Base-by-base conservation (phyloP, 208 protist species). In the Trypanosoma vivax region DNA sequence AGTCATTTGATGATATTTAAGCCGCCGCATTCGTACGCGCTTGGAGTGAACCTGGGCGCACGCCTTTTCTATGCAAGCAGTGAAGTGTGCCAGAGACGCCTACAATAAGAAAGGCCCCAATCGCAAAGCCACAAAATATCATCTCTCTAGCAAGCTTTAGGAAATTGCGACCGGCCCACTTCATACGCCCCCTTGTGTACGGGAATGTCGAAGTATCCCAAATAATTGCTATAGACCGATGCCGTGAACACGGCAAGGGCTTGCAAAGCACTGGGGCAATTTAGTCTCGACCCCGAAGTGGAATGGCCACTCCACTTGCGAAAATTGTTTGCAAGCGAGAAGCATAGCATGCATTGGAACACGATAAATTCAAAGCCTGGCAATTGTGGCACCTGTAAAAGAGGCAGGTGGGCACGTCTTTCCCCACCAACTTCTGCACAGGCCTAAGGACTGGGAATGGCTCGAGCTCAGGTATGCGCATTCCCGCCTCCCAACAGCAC, bases 31-130 rank as follows among this genome's bases (percentile, higher is more conserved):
- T 19, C 14, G 60, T 30, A 24, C 48, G 47, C 19, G 24, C 42
- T 2, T 41, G 39, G 11, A 50, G 66, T 19, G 48, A 64, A 23
- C 1, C 28, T 5, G 31, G 29, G 7, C 21, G 21, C 45, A 38
- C 58, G 5, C 65, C 65, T 39, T 39, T 51, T 3, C 21, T 33
- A 29, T 65, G 49, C 11, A 73, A 43, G 29, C 58, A 39, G 41
- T 73, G 66, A 18, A 73, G 27, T 14, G 66, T 41, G 10, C 56
- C 24, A 46, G 68, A 73, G 19, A 58, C 66, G 45, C 47, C 21
- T 33, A 73, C 60, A 46, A 68, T n/a, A 39, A 73, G 60, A 59
- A 73, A 73, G 0, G 60, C 63, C 10, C 52, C 28, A 60, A 68
- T 49, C 30, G 47, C 40, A 42, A 62, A 73, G 25, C 27, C 23